These are phyloP conservation scores for Clonostachys sp. DNA, from an alignment of 2,329 filamentous ascomycete genomes.

Conservation along the genomic window DNA sequence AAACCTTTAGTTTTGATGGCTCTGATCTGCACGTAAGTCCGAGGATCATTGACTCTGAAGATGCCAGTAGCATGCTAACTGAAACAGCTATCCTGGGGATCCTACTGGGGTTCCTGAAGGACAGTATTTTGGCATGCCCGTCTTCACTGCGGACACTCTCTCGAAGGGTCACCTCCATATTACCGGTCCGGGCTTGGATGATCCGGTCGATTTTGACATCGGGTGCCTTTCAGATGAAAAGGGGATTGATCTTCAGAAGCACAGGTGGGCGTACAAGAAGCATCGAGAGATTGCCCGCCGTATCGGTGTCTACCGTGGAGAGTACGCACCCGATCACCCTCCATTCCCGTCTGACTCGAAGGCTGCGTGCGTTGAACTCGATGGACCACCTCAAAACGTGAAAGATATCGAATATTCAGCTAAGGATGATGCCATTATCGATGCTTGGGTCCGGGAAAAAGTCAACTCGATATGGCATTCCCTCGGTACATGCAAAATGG, in stretches of 20 bases:
- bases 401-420: constrained; percentile 29
- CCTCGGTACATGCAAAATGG: constrained; percentile 26
- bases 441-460: constrained; percentile 30
- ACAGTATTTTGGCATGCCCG: constrained; percentile 46
- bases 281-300: constrained; percentile 54
- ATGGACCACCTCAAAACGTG: constrained; percentile 19
- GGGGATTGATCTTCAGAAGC: constrained; percentile 47
- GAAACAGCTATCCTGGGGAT: constrained; percentile 31
- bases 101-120: constrained; percentile 23
- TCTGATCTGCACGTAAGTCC: constrained; percentile 29
- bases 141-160: constrained; percentile 55
- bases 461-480: constrained; percentile 32
- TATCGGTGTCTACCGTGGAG: constrained; percentile 44
- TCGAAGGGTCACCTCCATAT: constrained; percentile 60
- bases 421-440: constrained; percentile 40
- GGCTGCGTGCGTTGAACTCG: constrained; percentile 28
- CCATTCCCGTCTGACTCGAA: constrained; percentile 29
- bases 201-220: constrained; percentile 47
- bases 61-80: no score
- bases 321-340: constrained; percentile 32
- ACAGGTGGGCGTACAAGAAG: constrained; percentile 61
- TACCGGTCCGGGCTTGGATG: constrained; percentile 28
- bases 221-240: constrained; percentile 41
- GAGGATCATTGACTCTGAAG: no score
- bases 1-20: constrained; percentile 41